phyloP scores from a whole-genome alignment of 2,329 filamentous ascomycete genomes.

The Fusarium miscanthi region DNA sequence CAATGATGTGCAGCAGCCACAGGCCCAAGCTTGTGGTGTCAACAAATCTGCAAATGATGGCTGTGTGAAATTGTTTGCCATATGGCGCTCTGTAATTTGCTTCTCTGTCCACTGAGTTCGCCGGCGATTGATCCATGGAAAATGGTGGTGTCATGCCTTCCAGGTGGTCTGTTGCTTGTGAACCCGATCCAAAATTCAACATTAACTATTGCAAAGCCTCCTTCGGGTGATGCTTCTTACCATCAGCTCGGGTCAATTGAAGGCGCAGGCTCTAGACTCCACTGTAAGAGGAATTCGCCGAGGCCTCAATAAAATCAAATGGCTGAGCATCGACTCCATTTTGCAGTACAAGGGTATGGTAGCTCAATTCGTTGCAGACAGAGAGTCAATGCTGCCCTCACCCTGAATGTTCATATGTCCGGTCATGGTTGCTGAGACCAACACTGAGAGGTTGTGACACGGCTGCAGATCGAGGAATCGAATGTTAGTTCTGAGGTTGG shows the following conservation, averaged over 20 bases:
- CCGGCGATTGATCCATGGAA: slow-evolving; percentile 15
- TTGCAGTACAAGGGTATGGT: slow-evolving; percentile 12
- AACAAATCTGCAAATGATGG: slow-evolving; percentile 25
- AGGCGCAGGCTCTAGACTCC: slow-evolving; percentile 14
- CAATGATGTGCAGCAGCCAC: slow-evolving; percentile 46
- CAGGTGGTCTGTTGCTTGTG: slow-evolving; percentile 15
- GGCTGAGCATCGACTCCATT: slow-evolving; percentile 11
- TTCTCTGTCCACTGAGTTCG: slow-evolving; percentile 14
- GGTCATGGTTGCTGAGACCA: background rate
- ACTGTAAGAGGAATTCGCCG: slow-evolving; percentile 15
- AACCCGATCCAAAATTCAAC: background rate
- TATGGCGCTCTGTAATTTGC: slow-evolving; percentile 32
- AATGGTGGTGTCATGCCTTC: slow-evolving; percentile 21
- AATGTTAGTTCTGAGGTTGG: background rate
- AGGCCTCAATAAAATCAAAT: slow-evolving; percentile 1
- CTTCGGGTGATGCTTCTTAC: slow-evolving; percentile 24
- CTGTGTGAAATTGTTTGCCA: slow-evolving; percentile 28
- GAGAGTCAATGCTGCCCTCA: background rate
- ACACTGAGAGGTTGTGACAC: background rate
- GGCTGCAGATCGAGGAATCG: slow-evolving; percentile 2
- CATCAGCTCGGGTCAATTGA: slow-evolving; percentile 33
- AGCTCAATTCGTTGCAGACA: slow-evolving; percentile 6
- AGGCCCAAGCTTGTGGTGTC: slow-evolving; percentile 41
- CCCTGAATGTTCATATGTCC: slow-evolving; percentile 2
- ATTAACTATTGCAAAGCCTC: slow-evolving; percentile 11